phyloP scores from a whole-genome alignment of 495 filamentous ascomycete species.

The Hypoxylon trugodes region DNA sequence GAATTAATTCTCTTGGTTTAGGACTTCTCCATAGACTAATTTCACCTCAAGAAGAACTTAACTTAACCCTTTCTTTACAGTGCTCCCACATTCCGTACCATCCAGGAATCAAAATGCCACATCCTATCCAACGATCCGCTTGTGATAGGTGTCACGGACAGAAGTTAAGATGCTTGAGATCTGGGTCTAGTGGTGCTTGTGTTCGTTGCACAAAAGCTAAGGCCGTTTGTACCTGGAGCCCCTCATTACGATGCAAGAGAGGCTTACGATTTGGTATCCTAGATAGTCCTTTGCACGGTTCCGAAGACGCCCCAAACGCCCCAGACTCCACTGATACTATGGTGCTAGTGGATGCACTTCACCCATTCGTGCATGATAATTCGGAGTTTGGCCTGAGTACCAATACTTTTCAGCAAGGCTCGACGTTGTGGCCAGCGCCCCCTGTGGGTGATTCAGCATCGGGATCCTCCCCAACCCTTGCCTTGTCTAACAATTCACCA shows the following conservation, averaged over 20 bases:
- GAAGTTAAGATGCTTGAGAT: background rate
- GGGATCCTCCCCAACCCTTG: background rate
- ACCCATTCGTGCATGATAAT: background rate
- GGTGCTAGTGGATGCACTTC: background rate
- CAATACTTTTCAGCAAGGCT: background rate
- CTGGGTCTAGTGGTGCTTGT: background rate
- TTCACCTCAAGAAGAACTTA: no score
- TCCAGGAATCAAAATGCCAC: background rate
- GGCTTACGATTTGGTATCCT: no score
- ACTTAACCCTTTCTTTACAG: no score
- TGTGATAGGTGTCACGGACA: slow-evolving; percentile 4
- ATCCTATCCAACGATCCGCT: background rate
- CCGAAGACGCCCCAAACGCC: no score
- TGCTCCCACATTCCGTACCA: no score
- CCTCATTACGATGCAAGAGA: background rate
- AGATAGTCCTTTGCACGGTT: no score
- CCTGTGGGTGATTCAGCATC: background rate
- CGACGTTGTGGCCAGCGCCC: background rate
- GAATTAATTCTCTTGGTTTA: no score
- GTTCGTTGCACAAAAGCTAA: background rate
- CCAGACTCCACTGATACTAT: no score
- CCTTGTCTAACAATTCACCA: background rate
- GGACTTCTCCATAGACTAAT: no score
- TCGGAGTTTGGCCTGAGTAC: background rate
- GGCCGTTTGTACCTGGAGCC: background rate